A percentile compares a stretch with the other conserved stretches of the same genome.
Conservation (phyloP, 768 basidiomycete species). For the Suillus decipiens region DNA sequence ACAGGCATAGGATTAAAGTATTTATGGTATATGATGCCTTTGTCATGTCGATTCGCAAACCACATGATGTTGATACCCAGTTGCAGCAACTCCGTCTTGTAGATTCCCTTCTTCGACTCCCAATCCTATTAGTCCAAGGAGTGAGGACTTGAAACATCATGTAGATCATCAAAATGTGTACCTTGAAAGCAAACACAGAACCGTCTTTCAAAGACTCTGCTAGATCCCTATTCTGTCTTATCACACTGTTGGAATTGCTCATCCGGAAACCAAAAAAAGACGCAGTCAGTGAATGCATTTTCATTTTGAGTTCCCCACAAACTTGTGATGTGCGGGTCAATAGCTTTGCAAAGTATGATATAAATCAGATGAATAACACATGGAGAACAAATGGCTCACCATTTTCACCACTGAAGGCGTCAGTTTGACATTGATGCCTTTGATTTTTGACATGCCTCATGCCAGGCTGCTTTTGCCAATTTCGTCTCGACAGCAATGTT, state of each 20-base stretch:
- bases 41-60: slow-evolving; percentile 27
- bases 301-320: slow-evolving; percentile 12
- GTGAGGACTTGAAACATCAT: neutral
- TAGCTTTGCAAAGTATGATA: neutral
- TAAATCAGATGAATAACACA: neutral
- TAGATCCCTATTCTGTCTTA: slow-evolving; percentile 9
- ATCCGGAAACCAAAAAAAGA: slow-evolving; percentile 10
- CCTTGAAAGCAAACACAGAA: slow-evolving; percentile 10
- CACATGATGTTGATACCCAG: slow-evolving; percentile 25
- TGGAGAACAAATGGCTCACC: no score
- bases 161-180: neutral
- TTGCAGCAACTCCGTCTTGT: slow-evolving; percentile 29
- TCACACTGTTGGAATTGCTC: neutral
- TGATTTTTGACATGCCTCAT: slow-evolving; percentile 9
- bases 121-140: slow-evolving; percentile 3
- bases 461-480: slow-evolving; percentile 10
- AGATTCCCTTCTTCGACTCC: slow-evolving; percentile 21
- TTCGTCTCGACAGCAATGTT: neutral
- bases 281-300: slow-evolving; percentile 1
- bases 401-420: no score
- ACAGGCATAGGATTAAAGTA: slow-evolving; percentile 26
- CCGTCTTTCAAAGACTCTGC: slow-evolving; percentile 11
- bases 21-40: slow-evolving; percentile 24
- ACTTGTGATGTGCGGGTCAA: slow-evolving; percentile 14
- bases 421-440: slow-evolving; percentile 1